Evolutionary conservation across 1,139 yeast species (phyloP).

Genomic region (Hyphopichia khmerensis): DNA sequence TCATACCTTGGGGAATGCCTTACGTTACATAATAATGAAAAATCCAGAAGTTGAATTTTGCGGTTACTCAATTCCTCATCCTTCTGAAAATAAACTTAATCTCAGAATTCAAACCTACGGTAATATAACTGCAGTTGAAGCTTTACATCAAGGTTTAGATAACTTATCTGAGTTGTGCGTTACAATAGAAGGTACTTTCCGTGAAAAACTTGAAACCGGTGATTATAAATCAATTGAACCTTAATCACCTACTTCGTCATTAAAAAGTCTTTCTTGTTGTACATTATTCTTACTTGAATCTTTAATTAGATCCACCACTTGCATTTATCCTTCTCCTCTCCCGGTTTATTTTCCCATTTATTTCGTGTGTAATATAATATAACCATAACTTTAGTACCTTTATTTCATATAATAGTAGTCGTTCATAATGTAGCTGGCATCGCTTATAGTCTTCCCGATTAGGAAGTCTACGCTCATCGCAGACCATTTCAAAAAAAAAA

Average conservation of each 20-base stretch:
- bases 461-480: conserved; percentile 12
- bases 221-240: conserved; percentile 51
- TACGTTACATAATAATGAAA: conserved; percentile 92
- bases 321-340: background rate
- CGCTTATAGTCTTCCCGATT: conserved; percentile 11
- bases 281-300: no score
- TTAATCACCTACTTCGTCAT: conserved; percentile 13
- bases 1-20: conserved; percentile 92
- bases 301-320: no score
- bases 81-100: conserved; percentile 88
- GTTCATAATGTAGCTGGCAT: conserved; percentile 2
- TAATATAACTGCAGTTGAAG: conserved; percentile 84
- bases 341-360: background rate
- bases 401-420: no score
- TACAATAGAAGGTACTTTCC: conserved; percentile 76
- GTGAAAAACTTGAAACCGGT: conserved; percentile 57
- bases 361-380: background rate
- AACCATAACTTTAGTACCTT: no score
- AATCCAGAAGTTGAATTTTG: conserved; percentile 98
- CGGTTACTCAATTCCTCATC: conserved; percentile 99
- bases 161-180: conserved; percentile 82
- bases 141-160: conserved; percentile 86
- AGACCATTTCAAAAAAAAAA: no score
- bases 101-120: conserved; percentile 94
- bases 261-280: no score